These are phyloP conservation scores for Paragyromitra xinjiangensis DNA, from an alignment of 495 filamentous ascomycete species.

Conservation along the genomic window DNA sequence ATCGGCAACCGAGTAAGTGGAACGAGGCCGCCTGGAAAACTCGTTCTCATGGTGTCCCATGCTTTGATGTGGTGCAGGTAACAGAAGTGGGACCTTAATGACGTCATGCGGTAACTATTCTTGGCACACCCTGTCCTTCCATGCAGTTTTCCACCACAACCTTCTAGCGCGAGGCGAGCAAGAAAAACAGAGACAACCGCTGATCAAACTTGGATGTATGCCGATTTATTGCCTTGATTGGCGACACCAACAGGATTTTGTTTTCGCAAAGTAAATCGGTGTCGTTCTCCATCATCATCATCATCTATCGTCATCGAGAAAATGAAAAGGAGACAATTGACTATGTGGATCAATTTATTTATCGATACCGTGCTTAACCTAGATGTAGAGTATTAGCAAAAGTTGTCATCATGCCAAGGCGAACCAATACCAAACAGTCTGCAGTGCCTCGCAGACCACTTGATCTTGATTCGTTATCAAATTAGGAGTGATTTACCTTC, in stretches of 20 bases:
- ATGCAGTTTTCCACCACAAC: constrained; percentile 40
- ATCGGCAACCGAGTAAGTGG: constrained; percentile 36
- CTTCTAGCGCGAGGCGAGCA: constrained; percentile 45
- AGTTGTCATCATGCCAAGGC: constrained; percentile 40
- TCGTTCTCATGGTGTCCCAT: constrained; percentile 9
- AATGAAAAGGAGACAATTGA: constrained; percentile 39
- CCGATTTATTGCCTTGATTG: constrained; percentile 27
- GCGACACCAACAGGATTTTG: constrained; percentile 42
- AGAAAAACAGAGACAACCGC: constrained; percentile 29
- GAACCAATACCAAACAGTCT: constrained; percentile 11
- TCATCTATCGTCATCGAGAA: constrained; percentile 47
- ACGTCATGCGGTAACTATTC: constrained; percentile 42
- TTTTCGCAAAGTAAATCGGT: constrained; percentile 35
- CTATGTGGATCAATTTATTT: constrained; percentile 44
- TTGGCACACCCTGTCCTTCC: constrained; percentile 40
- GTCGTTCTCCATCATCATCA: constrained; percentile 29
- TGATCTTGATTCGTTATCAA: constrained; percentile 21
- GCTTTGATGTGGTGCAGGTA: constrained; percentile 34
- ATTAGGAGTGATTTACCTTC: constrained; percentile 57
- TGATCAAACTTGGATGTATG: constrained; percentile 45
- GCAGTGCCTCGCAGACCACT: not conserved
- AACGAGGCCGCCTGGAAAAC: constrained; percentile 30
- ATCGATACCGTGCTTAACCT: constrained; percentile 54
- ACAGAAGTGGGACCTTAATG: constrained; percentile 30
- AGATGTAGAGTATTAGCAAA: constrained; percentile 45